Base-by-base conservation (phyloP, 2,329 filamentous ascomycete species). In the Epichloe aotearoae region DNA sequence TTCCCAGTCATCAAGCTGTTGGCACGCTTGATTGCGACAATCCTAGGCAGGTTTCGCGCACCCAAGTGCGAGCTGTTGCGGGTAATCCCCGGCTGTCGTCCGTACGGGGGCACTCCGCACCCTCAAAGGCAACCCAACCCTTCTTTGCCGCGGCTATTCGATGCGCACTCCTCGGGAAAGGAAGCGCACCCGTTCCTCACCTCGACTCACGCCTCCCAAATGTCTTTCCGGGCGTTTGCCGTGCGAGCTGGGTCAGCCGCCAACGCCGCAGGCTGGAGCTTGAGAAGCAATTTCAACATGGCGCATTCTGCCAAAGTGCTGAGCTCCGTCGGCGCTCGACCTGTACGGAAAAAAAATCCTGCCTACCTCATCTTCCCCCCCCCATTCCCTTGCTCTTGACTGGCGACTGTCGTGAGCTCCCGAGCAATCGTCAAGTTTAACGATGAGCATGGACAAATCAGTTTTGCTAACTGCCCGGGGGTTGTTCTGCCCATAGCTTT, bases 271-370 rank as follows among this genome's bases (percentile, higher is more conserved):
- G 68, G 63, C 59, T 63, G 67, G 54, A 65, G 69, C 64, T 70
- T 67, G 57, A 64, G 64, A 65, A 65, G 61, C 56, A 66, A 61
- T 57, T 62, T 71, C 63, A 66, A 66, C 55, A 95, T 95, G 88
- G 88, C 88, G 66, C 76, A 95, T 57, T 82, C 82, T 73, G 86
- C 86, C 55, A 91, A 86, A 68, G 75, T 89, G 57, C 70, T 75
- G 62, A 77, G 78, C 57, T 75, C 76, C 49, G 73, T 80, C 58
- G 70, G 63, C 38, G 56, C 58, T 54, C 62, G 61, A 57, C 58
- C 61, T 54, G 65, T 66, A 56, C 23, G 52, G 14, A 30, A 5
- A 5, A 14, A 30, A 5, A 5, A 20, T 33, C 3, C 14, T 12
- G 17, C 30, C 26, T 8, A 26, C 6, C 23, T 23, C 23, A 6